These are phyloP conservation scores for Coemansia sp. DNA, from an alignment of 192 early-diverging fungal genomes.

Conservation along the genomic window DNA sequence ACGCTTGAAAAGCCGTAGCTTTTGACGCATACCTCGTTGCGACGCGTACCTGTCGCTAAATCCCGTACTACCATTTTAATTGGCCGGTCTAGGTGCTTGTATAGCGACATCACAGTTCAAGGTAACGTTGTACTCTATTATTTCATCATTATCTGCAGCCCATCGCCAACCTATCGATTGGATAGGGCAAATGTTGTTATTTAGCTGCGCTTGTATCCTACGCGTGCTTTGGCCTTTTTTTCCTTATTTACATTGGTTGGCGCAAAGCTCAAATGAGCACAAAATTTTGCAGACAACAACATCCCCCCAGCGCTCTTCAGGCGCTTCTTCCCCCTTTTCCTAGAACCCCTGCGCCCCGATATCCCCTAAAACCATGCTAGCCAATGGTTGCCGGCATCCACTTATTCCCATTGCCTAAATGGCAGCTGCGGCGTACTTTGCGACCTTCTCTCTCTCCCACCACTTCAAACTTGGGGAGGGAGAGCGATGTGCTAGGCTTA, in stretches of 20 bases:
- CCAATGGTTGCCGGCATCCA: not conserved
- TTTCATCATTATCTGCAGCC: not conserved
- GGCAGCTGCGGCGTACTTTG: not conserved
- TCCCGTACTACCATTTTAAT: not conserved
- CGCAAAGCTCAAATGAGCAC: not conserved
- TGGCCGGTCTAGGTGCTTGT: not conserved
- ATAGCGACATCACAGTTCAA: conserved; percentile 1
- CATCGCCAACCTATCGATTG: not conserved
- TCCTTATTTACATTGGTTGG: not conserved
- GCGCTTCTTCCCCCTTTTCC: not conserved
- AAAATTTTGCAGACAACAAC: not conserved
- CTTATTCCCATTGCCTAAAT: not conserved
- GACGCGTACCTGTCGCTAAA: not conserved
- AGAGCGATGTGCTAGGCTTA: not conserved
- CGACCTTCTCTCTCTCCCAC: not conserved
- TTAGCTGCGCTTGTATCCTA: not conserved
- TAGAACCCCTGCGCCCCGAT: not conserved
- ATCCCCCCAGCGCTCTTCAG: not conserved
- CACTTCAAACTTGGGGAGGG: not conserved
- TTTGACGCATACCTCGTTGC: not conserved
- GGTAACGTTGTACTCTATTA: not conserved
- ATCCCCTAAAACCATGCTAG: not conserved
- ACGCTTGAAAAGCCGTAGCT: conserved; percentile 6
- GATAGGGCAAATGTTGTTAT: not conserved
- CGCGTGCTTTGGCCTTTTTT: not conserved